Conservation (phyloP, 2,329 filamentous ascomycete genomes). For the Rachicladosporium sp. region DNA sequence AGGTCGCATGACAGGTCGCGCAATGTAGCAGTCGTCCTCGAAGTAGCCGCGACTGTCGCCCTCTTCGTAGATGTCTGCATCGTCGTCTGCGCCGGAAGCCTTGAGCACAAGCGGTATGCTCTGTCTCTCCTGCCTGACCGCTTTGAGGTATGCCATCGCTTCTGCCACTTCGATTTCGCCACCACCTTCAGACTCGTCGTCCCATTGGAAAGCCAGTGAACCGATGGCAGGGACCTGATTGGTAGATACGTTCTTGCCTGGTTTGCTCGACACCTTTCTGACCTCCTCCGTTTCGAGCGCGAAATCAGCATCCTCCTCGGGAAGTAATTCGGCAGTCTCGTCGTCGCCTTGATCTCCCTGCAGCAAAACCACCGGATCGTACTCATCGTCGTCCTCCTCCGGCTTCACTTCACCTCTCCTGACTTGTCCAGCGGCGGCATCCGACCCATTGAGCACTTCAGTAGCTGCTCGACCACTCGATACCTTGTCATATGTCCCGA, state of each 20-base stretch:
- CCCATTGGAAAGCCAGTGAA: slow-evolving; percentile 10
- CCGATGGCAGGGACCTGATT: slow-evolving; percentile 17
- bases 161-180: slow-evolving; percentile 17
- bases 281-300: too few relatives aligned
- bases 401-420: too few relatives aligned
- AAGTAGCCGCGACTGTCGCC: slow-evolving; percentile 55
- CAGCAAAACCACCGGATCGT: too few relatives aligned
- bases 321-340: too few relatives aligned
- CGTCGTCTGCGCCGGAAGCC: slow-evolving; percentile 17
- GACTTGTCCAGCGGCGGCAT: too few relatives aligned
- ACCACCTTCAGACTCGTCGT: slow-evolving; percentile 9
- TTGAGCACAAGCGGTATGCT: slow-evolving; percentile 15
- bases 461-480: too few relatives aligned
- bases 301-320: too few relatives aligned
- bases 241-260: slow-evolving; percentile 11
- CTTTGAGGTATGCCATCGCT: slow-evolving; percentile 22
- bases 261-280: too few relatives aligned
- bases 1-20: slow-evolving; percentile 35
- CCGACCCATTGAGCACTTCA: too few relatives aligned
- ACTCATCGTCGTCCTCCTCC: too few relatives aligned
- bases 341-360: too few relatives aligned
- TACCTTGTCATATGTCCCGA: too few relatives aligned
- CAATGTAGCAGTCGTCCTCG: slow-evolving; percentile 67
- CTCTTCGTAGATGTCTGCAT: slow-evolving; percentile 31
- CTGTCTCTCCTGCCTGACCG: slow-evolving; percentile 18